Base-by-base conservation (phyloP, 164 flowering plant species). In the Malania oleifera region DNA sequence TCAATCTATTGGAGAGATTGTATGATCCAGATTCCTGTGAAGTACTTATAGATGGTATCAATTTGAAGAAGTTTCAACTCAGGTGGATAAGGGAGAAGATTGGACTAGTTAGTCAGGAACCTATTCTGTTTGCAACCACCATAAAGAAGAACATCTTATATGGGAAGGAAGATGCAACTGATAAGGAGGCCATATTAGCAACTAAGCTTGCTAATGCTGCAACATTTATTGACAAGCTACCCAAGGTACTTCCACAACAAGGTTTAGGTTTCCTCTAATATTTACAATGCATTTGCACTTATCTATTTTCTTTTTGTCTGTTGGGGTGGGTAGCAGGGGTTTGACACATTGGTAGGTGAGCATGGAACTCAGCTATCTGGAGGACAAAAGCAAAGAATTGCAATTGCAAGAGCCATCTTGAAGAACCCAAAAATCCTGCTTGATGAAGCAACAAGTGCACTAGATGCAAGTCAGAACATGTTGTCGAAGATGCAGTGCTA, bases 131-230 rank as follows among this genome's bases (percentile, higher is more conserved):
- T 27, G 34, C 53, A 5, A 50, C 53, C 29, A 50, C 53, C 34
- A 50, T 50, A 50, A 50, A 50, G 29, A 29, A 50, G 53, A 50
- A 50, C 11, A 50, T 50, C 34, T 23, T 50, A 3, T 50, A 50
- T 50, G 53, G 53, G 29, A 50, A 50, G 17, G 53, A 3, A 50
- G 13, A 24, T 24, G 53, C 53, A 3, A 50, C 29, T 1, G 53
- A 50, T 11, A 29, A 50, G 53, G 29, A 50, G 12, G 24, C 24
- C 5, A 50, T 10, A 12, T 23, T 17, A 24, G 28, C 53, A 8
- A 50, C 24, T 50, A 29, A 50, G 34, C 53, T 50, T 50, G 53
- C 53, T 17, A 50, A 50, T 50, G 53, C 53, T 50, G 53, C 53
- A 5, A 50, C 7, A 24, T 50, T 50, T 29, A 50, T 50, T 24